Conservation (phyloP, 164 flowering plant species). For the Nelumbo lutea region DNA sequence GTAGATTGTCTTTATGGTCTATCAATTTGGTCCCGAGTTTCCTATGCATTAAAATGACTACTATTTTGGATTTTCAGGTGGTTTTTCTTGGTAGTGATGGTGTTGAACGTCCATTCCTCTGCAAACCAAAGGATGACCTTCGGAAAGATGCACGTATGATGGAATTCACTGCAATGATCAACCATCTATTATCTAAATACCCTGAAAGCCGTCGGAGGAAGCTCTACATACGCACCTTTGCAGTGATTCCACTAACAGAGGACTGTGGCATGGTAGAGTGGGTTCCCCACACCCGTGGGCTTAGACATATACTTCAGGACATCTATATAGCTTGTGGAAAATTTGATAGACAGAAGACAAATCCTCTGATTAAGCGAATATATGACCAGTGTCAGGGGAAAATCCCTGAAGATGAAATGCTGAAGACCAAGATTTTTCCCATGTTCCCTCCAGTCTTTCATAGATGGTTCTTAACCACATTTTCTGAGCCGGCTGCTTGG, state of each 20-base stretch:
- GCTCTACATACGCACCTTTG: constrained; percentile 95
- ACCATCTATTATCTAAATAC: constrained; percentile 78
- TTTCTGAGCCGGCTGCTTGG: constrained; percentile 99
- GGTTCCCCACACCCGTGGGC: constrained; percentile 99
- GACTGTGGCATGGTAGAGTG: constrained; percentile 99
- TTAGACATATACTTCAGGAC: constrained; percentile 98
- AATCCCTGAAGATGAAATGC: constrained; percentile 84
- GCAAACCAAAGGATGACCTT: constrained; percentile 99
- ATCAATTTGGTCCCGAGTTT: neutral
- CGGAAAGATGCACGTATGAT: constrained; percentile 99
- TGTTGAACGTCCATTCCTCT: constrained; percentile 78
- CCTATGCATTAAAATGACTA: neutral
- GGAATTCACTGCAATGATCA: constrained; percentile 97
- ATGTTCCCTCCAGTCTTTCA: constrained; percentile 96
- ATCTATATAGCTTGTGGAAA: constrained; percentile 84
- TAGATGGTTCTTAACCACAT: constrained; percentile 89
- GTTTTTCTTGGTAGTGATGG: constrained; percentile 96
- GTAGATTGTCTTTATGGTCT: neutral
- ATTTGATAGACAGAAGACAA: constrained; percentile 94
- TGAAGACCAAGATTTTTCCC: constrained; percentile 83
- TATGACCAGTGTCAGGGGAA: constrained; percentile 94
- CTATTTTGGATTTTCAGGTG: constrained; percentile 40
- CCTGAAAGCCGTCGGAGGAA: constrained; percentile 99
- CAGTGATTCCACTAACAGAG: constrained; percentile 93
- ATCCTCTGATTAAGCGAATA: constrained; percentile 84